Evolutionary conservation across 1,284 basidiomycete genomes (phyloP), one percentile per base, ranked within the genome.

Genomic region (Phellopilus nigrolimitatus): DNA sequence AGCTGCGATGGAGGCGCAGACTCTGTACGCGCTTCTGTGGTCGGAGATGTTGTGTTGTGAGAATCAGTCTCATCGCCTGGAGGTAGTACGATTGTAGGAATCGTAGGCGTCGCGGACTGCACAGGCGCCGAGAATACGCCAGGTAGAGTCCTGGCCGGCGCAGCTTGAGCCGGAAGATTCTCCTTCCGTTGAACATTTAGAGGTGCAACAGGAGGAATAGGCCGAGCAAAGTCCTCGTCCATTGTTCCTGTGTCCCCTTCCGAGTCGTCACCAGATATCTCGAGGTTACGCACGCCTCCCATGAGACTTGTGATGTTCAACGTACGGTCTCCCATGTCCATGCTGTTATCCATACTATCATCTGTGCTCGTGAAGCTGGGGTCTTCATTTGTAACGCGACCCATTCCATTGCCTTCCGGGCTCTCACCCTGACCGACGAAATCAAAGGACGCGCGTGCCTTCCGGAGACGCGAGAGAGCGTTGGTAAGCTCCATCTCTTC

Each of bases 401-500:
- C 34, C 12, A 37, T 41, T 8, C 21, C 45, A 24, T 21, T 5
- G 21, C 38, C 49, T 24, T 54, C 47, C 12, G 25, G 17, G 9
- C 17, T 25, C 31, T 36, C 17, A 40, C 27, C 34, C 22, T 51
- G 34, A 9, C 60, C 61, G 9, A 52, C 60, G 24, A 74, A 60
- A 3, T 67, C 76, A 25, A 79, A 61, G 54, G 64, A 82, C 58
- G 61, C 68, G 28, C 81, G 72, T 37, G 77, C 80, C 38, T 72
- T 73, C 60, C 73, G 69, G 8, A 86, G 66, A 19, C 83, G 74
- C 13, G 70, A 68, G 54, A 84, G 67, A 0, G 84, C 83, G 47
- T 78, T 75, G 7, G 77, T 78, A 2, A 86, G 65, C 37, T 81
- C 74, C 82, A 86, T 85, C 33, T 75, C 80, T 49, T 71, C 69